A percentile compares a stretch with the other conserved stretches of the same genome.
Evolutionary conservation across 305 asterid genomes (phyloP).

Genomic region (Solanum chacoense): DNA sequence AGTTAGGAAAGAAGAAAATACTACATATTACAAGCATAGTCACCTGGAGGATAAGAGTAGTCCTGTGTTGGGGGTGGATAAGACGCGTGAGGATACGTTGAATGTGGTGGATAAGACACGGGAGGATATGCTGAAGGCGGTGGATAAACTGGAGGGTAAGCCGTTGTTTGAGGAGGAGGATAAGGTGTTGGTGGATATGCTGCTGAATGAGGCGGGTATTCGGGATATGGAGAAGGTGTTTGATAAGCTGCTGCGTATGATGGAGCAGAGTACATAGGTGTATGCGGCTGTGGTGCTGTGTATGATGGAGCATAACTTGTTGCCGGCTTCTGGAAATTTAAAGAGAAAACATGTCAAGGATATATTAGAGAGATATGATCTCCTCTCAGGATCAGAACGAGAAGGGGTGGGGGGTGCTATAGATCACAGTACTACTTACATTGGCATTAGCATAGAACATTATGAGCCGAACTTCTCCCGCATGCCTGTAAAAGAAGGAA

Average conservation of each 20-base stretch:
- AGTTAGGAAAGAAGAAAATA: neutral
- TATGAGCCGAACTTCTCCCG: constrained; percentile 82
- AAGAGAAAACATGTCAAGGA: neutral
- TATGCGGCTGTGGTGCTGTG: constrained; percentile 21
- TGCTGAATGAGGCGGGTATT: constrained; percentile 36
- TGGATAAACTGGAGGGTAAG: constrained; percentile 33
- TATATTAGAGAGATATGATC: neutral
- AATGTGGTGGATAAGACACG: constrained; percentile 18
- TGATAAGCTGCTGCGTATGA: constrained; percentile 18
- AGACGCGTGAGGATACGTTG: constrained; percentile 34
- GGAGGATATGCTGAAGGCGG: constrained; percentile 46
- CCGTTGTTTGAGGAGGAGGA: constrained; percentile 26
- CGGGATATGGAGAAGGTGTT: constrained; percentile 20
- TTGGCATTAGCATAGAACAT: constrained; percentile 70
- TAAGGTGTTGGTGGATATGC: constrained; percentile 35
- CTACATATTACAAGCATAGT: neutral
- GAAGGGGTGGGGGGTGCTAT: neutral
- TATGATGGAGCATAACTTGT: constrained; percentile 28
- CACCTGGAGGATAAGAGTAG: constrained; percentile 59
- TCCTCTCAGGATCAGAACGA: neutral
- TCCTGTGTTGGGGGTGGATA: constrained; percentile 35
- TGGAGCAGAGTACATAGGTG: constrained; percentile 35
- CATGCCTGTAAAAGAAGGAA: constrained; percentile 42
- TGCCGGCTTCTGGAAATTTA: constrained; percentile 54
- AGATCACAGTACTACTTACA: constrained; percentile 25